Evolutionary conservation across 495 filamentous ascomycete genomes (phyloP).

Genomic region (Penicillium parvum): DNA sequence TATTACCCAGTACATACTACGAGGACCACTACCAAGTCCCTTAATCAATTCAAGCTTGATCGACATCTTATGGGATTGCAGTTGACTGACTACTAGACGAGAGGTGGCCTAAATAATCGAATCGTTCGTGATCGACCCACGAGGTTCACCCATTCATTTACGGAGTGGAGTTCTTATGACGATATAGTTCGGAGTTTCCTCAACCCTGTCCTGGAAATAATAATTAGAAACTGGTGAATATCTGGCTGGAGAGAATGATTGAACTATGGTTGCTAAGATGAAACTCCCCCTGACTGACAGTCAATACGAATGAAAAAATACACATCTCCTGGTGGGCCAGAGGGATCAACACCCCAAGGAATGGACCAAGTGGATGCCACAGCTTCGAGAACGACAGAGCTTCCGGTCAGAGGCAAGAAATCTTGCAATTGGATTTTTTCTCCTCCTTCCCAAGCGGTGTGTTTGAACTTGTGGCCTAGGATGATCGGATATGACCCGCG

Average conservation of each 20-base stretch:
- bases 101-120: too few relatives aligned
- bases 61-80: too few relatives aligned
- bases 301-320: background rate
- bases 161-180: conserved; percentile 17
- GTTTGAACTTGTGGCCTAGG: conserved; percentile 1
- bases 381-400: conserved; percentile 12
- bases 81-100: too few relatives aligned
- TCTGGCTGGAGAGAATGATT: too few relatives aligned
- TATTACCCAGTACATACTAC: too few relatives aligned
- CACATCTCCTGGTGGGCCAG: too few relatives aligned
- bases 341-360: conserved; percentile 2
- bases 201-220: background rate
- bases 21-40: too few relatives aligned
- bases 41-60: too few relatives aligned
- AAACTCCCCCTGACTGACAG: too few relatives aligned
- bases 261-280: too few relatives aligned
- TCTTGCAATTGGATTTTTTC: background rate
- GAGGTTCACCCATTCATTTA: conserved; percentile 13
- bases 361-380: conserved; percentile 17
- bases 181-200: conserved; percentile 11
- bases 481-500: background rate
- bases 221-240: too few relatives aligned
- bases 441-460: conserved; percentile 2
- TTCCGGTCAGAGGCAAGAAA: background rate
- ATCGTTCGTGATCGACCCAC: conserved; percentile 12